Evolutionary conservation across 2,329 filamentous ascomycete genomes (phyloP).

Genomic region (Hymenotorrendiella dingleyae): DNA sequence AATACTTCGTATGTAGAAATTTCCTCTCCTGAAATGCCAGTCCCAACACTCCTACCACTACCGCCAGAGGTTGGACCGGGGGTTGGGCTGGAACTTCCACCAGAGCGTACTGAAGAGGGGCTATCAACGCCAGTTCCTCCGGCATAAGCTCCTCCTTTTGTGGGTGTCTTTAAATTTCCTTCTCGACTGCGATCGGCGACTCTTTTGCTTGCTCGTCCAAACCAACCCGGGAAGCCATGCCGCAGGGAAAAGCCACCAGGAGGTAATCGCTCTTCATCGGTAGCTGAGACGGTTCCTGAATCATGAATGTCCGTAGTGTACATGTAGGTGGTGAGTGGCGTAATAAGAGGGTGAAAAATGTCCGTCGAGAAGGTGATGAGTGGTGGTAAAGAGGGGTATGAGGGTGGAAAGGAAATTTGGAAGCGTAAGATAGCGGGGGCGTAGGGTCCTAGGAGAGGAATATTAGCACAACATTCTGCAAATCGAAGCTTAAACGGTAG

Average conservation of each 20-base stretch:
- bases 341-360: slow-evolving; percentile 90
- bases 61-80: slow-evolving; percentile 8
- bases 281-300: slow-evolving; percentile 73
- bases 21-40: slow-evolving; percentile 8
- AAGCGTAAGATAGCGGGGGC: slow-evolving; percentile 82
- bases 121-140: slow-evolving; percentile 16
- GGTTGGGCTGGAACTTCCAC: slow-evolving; percentile 18
- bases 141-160: slow-evolving; percentile 15
- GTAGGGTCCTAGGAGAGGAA: slow-evolving; percentile 65
- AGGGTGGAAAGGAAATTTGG: slow-evolving; percentile 77
- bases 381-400: slow-evolving; percentile 74
- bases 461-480: not conserved
- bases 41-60: slow-evolving; percentile 8
- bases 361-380: slow-evolving; percentile 85
- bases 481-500: slow-evolving; percentile 3
- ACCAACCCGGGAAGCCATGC: slow-evolving; percentile 90
- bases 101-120: slow-evolving; percentile 13
- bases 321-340: slow-evolving; percentile 89
- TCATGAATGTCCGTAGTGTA: slow-evolving; percentile 76
- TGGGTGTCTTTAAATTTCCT: slow-evolving; percentile 21
- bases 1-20: slow-evolving; percentile 61
- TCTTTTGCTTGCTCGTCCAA: slow-evolving; percentile 52
- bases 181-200: slow-evolving; percentile 30
- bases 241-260: slow-evolving; percentile 86
- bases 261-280: slow-evolving; percentile 74